phyloP scores from a whole-genome alignment of 2,329 filamentous ascomycete species.

The Fusarium guadeloupense region DNA sequence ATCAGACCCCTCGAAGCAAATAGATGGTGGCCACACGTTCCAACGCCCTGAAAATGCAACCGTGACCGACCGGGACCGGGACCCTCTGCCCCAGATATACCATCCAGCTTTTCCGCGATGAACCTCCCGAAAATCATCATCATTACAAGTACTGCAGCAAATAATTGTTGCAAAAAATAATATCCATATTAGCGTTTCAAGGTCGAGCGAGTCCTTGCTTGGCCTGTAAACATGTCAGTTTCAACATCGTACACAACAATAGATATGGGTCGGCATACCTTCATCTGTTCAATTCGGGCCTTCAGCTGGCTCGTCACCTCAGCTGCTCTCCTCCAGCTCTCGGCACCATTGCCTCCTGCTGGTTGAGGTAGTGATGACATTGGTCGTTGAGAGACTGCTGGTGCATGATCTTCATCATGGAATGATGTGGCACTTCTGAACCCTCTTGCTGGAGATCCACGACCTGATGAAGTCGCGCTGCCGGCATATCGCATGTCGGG shows the following conservation, averaged over 20 bases:
- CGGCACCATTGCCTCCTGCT: slow-evolving; percentile 53
- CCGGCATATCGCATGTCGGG: slow-evolving; percentile 63
- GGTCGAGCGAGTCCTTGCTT: slow-evolving; percentile 61
- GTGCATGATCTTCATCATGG: slow-evolving; percentile 49
- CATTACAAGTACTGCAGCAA: slow-evolving; percentile 33
- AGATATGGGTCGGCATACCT: slow-evolving; percentile 58
- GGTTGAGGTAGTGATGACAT: slow-evolving; percentile 50
- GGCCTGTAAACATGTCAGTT: slow-evolving; percentile 48
- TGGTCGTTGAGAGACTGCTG: slow-evolving; percentile 46
- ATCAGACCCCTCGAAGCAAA: slow-evolving; percentile 37
- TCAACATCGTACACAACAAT: neutral
- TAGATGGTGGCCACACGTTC: slow-evolving; percentile 42
- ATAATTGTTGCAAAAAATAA: slow-evolving; percentile 8
- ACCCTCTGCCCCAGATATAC: slow-evolving; percentile 34
- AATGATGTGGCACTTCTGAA: slow-evolving; percentile 53
- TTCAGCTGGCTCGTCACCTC: slow-evolving; percentile 98
- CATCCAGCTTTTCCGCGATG: slow-evolving; percentile 35
- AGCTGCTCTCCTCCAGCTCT: slow-evolving; percentile 96
- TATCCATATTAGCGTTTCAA: slow-evolving; percentile 23
- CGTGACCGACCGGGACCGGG: slow-evolving; percentile 35
- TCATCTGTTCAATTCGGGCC: slow-evolving; percentile 98
- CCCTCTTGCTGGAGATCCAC: slow-evolving; percentile 68
- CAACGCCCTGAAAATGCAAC: slow-evolving; percentile 45
- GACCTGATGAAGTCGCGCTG: slow-evolving; percentile 63
- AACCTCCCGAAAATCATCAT: slow-evolving; percentile 38